Evolutionary conservation across 2,329 filamentous ascomycete species (phyloP).

Genomic region (Hymenoscyphus fructigenus): DNA sequence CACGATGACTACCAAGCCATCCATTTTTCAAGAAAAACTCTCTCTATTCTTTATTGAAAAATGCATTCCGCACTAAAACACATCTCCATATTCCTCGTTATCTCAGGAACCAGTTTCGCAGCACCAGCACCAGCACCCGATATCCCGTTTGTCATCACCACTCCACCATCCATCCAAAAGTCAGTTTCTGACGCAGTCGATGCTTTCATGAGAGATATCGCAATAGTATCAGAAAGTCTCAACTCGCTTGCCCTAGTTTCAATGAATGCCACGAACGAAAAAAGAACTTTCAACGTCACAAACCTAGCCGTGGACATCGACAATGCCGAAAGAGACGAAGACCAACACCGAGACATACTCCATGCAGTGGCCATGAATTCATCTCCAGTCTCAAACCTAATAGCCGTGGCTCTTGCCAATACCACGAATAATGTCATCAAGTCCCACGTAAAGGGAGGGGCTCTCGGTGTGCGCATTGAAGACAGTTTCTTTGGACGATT

Average conservation of each 20-base stretch:
- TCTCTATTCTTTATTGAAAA: background rate
- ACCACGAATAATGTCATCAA: background rate
- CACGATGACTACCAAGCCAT: too few species aligned
- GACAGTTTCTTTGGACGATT: background rate
- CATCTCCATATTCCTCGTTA: background rate
- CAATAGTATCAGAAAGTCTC: too few species aligned
- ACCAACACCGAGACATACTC: too few species aligned
- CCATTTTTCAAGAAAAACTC: background rate
- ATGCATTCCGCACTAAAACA: background rate
- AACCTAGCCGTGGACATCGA: too few species aligned
- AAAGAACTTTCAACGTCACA: too few species aligned
- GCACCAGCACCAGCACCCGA: background rate
- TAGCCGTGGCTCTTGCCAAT: background rate
- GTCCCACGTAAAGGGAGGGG: too few species aligned
- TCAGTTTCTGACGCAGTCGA: too few species aligned
- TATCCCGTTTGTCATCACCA: background rate
- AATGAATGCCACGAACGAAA: too few species aligned
- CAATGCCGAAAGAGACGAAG: too few species aligned
- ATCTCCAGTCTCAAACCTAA: background rate
- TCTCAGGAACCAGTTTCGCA: background rate
- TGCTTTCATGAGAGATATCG: too few species aligned
- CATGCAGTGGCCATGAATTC: too few species aligned
- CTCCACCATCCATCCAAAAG: background rate
- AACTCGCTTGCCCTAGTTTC: too few species aligned
- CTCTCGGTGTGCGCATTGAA: background rate